Percentiles rank a stretch among this genome's conserved stretches.
phyloP scores from a whole-genome alignment of 2,329 filamentous ascomycete genomes.

The Neocatenulostroma microsporum region DNA sequence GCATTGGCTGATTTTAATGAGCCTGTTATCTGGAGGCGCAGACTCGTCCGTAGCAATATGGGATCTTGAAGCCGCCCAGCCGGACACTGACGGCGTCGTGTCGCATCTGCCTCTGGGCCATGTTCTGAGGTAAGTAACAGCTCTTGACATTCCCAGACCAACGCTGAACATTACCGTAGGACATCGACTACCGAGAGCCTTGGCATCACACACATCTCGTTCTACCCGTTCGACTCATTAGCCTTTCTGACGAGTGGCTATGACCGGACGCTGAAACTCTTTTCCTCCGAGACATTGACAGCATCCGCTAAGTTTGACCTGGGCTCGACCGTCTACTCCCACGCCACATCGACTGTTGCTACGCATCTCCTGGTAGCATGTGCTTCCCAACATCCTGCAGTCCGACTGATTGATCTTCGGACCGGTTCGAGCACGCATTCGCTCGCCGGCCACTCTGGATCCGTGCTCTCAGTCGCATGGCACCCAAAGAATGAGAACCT shows the following conservation, averaged over 20 bases:
- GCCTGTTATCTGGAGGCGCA: constrained; percentile 75
- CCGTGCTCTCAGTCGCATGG: constrained; percentile 62
- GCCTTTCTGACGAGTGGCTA: constrained; percentile 72
- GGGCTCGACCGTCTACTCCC: constrained; percentile 63
- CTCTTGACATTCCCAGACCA: too few relatives aligned
- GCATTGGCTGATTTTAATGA: constrained; percentile 27
- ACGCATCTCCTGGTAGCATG: constrained; percentile 74
- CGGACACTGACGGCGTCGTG: constrained; percentile 2
- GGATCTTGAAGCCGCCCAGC: constrained; percentile 62
- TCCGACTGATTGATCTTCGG: constrained; percentile 77
- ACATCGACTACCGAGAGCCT: constrained; percentile 50
- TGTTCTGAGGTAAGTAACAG: constrained; percentile 20
- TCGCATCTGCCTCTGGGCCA: constrained; percentile 42
- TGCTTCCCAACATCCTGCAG: constrained; percentile 75
- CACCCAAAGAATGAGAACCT: constrained; percentile 72
- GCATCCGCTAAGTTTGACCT: constrained; percentile 61
- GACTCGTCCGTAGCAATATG: constrained; percentile 79
- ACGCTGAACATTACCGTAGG: constrained; percentile 30
- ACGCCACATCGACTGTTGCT: constrained; percentile 67
- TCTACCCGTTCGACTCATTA: constrained; percentile 69
- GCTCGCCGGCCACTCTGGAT: constrained; percentile 43
- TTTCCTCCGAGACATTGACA: constrained; percentile 56
- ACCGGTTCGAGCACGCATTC: constrained; percentile 61
- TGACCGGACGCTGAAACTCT: constrained; percentile 69
- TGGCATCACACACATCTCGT: constrained; percentile 67